Evolutionary conservation across 441 rosid species (phyloP).

Genomic region (Hura crepitans): DNA sequence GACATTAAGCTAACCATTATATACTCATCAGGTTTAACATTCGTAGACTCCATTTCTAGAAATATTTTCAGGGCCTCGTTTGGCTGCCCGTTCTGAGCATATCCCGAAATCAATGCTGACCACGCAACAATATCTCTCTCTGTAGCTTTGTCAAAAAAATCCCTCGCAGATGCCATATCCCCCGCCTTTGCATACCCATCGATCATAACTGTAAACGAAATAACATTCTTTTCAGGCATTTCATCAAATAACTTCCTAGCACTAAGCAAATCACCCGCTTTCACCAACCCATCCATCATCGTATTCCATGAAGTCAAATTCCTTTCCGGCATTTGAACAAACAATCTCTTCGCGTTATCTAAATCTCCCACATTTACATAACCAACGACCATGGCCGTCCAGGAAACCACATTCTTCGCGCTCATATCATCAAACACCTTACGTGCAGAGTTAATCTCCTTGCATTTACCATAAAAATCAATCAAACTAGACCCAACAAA

Average conservation of each 20-base stretch:
- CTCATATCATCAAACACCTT: constrained; percentile 61
- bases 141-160: constrained; percentile 51
- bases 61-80: constrained; percentile 52
- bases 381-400: constrained; percentile 70
- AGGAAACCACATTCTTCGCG: constrained; percentile 51
- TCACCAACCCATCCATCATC: constrained; percentile 47
- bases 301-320: constrained; percentile 63
- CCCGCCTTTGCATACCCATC: constrained; percentile 70
- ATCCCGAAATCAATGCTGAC: constrained; percentile 73
- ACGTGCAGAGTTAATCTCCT: constrained; percentile 42
- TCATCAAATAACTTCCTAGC: constrained; percentile 61
- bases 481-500: constrained; percentile 61
- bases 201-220: constrained; percentile 61
- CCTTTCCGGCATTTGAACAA: constrained; percentile 56
- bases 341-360: constrained; percentile 41
- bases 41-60: constrained; percentile 38
- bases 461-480: constrained; percentile 58
- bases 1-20: constrained; percentile 66
- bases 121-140: constrained; percentile 54
- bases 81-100: constrained; percentile 65
- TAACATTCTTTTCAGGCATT: constrained; percentile 53
- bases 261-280: constrained; percentile 47
- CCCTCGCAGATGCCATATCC: constrained; percentile 59
- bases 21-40: constrained; percentile 63
- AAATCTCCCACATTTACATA: constrained; percentile 45